These are phyloP conservation scores for Tetracentron sinense DNA, from an alignment of 164 flowering plant species.

Conservation along the genomic window DNA sequence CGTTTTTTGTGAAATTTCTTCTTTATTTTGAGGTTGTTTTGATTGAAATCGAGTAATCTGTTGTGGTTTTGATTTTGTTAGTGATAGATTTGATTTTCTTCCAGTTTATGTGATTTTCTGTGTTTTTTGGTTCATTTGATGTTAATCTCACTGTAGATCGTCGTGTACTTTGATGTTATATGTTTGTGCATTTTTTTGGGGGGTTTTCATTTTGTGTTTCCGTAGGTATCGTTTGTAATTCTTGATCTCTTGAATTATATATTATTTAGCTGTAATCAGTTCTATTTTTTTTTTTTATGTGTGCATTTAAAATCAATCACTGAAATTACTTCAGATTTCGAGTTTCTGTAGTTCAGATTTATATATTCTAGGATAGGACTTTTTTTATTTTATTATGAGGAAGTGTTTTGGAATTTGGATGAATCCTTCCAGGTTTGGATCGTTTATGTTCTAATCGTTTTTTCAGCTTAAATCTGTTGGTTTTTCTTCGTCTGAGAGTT, in stretches of 20 bases:
- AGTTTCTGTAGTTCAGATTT: too few relatives aligned
- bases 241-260: neutral
- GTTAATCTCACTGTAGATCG: neutral
- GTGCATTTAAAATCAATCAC: neutral
- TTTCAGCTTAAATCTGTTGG: neutral
- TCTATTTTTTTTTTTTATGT: neutral
- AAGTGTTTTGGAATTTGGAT: neutral
- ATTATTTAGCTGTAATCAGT: neutral
- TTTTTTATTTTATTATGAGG: neutral
- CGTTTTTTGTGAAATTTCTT: neutral
- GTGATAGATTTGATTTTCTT: neutral
- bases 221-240: neutral
- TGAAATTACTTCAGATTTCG: neutral
- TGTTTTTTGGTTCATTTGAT: neutral
- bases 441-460: neutral
- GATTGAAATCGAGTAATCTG: neutral
- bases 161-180: neutral
- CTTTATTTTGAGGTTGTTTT: conserved; percentile 1
- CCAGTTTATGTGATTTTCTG: neutral
- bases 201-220: too few relatives aligned
- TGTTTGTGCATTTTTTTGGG: neutral
- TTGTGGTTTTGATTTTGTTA: neutral
- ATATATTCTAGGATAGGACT: neutral
- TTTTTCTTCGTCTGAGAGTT: neutral
- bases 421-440: too few relatives aligned